Conservation (phyloP, 2,329 filamentous ascomycete genomes). For the Calonectria honghensis region DNA sequence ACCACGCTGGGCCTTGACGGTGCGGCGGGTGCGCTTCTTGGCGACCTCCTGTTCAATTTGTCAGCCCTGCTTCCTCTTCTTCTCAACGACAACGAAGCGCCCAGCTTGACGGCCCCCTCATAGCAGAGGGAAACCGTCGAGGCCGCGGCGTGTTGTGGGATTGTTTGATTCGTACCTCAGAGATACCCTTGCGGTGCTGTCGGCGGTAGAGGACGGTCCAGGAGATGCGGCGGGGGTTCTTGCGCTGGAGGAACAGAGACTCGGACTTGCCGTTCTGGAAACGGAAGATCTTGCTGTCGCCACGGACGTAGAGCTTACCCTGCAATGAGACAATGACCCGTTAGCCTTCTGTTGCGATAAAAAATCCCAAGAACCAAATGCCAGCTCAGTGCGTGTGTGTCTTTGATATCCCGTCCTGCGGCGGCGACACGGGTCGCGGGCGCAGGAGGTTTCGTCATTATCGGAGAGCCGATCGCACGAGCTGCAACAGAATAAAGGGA, state of each 20-base stretch:
- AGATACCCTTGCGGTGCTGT: constrained; percentile 99
- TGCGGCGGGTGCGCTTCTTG: constrained; percentile 99
- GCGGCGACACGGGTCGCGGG: constrained; percentile 34
- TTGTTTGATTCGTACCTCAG: constrained; percentile 85
- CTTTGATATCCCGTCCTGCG: constrained; percentile 31
- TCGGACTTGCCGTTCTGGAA: constrained; percentile 99
- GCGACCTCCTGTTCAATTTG: constrained; percentile 88
- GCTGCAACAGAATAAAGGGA: constrained; percentile 33
- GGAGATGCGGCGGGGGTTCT: constrained; percentile 99
- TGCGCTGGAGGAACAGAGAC: constrained; percentile 99
- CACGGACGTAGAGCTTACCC: constrained; percentile 99
- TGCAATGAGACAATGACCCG: constrained; percentile 64
- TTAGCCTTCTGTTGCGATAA: constrained; percentile 55
- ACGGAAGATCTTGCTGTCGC: constrained; percentile 99
- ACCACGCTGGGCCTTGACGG: constrained; percentile 98
- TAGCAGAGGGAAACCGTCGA: neutral
- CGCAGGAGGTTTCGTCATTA: constrained; percentile 44
- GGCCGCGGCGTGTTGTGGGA: neutral
- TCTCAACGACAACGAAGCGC: neutral
- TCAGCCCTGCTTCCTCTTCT: constrained; percentile 60
- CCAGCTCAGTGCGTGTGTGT: constrained; percentile 41
- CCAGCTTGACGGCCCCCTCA: neutral
- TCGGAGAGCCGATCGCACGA: constrained; percentile 52
- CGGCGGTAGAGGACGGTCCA: constrained; percentile 99
- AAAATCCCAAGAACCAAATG: constrained; percentile 33